These are phyloP conservation scores for Asterochloris sp. DNA, from an alignment of 139 green algal species.

Conservation along the genomic window DNA sequence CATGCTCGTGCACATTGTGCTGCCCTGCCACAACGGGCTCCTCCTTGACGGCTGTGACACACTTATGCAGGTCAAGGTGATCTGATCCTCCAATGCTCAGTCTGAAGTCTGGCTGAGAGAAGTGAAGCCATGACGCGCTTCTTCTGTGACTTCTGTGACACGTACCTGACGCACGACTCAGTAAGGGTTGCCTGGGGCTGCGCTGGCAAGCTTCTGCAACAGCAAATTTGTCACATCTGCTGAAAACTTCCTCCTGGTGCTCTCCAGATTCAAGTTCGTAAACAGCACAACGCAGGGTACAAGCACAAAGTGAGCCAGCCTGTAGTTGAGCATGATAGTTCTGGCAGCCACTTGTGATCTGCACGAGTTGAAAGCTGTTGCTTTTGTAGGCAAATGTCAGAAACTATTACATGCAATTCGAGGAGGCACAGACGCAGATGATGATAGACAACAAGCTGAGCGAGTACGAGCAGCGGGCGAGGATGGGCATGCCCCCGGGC, in stretches of 20 bases:
- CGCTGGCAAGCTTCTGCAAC: background rate
- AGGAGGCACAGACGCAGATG: conserved; percentile 45
- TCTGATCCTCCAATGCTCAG: too few species aligned
- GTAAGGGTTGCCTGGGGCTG: conserved; percentile 29
- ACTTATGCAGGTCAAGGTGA: too few species aligned
- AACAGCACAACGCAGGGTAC: conserved; percentile 94
- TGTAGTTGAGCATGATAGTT: background rate
- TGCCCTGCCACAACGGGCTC: too few species aligned
- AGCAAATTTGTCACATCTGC: background rate
- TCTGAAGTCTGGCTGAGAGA: too few species aligned
- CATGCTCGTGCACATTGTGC: too few species aligned
- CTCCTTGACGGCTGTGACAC: too few species aligned
- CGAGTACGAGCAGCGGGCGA: conserved; percentile 24
- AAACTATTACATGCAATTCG: conserved; percentile 91
- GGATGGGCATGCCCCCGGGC: background rate
- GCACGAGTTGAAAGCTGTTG: background rate
- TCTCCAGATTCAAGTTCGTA: conserved; percentile 83
- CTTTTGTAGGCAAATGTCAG: conserved; percentile 81
- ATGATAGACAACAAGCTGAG: conserved; percentile 35
- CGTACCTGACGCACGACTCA: conserved; percentile 91
- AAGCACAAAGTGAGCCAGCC: conserved; percentile 84
- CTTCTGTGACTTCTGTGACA: conserved; percentile 82
- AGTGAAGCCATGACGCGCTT: conserved; percentile 2
- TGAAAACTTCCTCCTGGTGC: background rate
- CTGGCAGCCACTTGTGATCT: background rate